These are phyloP conservation scores for Mortierella claussenii DNA, from an alignment of 192 early-diverging fungal genomes.

Conservation along the genomic window DNA sequence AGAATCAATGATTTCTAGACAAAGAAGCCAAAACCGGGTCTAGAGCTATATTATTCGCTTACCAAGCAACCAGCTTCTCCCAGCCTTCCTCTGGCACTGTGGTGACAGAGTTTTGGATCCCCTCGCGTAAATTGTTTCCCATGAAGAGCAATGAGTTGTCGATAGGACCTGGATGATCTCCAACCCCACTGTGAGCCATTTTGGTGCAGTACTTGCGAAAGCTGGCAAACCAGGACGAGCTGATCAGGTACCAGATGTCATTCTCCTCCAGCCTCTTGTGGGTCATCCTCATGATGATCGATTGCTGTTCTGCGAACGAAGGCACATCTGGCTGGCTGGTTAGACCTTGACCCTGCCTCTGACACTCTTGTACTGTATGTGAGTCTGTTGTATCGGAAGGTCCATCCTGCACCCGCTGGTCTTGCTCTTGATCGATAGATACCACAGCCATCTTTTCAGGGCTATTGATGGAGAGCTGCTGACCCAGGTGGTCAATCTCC, in stretches of 20 bases:
- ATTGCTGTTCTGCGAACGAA: slow-evolving; percentile 7
- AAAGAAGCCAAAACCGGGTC: no score
- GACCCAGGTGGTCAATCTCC: slow-evolving; percentile 28
- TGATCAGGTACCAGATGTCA: slow-evolving; percentile 61
- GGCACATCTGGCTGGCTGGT: not conserved
- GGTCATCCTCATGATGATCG: not conserved
- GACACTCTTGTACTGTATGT: not conserved
- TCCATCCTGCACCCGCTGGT: not conserved
- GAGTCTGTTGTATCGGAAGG: not conserved
- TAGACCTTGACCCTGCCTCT: not conserved
- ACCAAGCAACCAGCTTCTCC: slow-evolving; percentile 59
- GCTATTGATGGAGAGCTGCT: slow-evolving; percentile 43
- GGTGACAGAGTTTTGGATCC: slow-evolving; percentile 41
- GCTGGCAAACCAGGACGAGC: slow-evolving; percentile 51
- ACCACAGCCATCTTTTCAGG: slow-evolving; percentile 17
- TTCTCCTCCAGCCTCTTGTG: slow-evolving; percentile 11
- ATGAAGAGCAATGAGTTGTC: slow-evolving; percentile 57
- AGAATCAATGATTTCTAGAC: no score
- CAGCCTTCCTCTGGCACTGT: slow-evolving; percentile 61
- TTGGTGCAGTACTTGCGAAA: slow-evolving; percentile 58
- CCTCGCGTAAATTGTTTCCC: slow-evolving; percentile 46
- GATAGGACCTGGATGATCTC: slow-evolving; percentile 54
- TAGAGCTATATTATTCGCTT: no score
- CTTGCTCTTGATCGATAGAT: slow-evolving; percentile 2
- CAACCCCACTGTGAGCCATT: slow-evolving; percentile 31